These are phyloP conservation scores for Krasilnikovozyma curviuscula DNA, from an alignment of 768 basidiomycete genomes.

Conservation along the genomic window DNA sequence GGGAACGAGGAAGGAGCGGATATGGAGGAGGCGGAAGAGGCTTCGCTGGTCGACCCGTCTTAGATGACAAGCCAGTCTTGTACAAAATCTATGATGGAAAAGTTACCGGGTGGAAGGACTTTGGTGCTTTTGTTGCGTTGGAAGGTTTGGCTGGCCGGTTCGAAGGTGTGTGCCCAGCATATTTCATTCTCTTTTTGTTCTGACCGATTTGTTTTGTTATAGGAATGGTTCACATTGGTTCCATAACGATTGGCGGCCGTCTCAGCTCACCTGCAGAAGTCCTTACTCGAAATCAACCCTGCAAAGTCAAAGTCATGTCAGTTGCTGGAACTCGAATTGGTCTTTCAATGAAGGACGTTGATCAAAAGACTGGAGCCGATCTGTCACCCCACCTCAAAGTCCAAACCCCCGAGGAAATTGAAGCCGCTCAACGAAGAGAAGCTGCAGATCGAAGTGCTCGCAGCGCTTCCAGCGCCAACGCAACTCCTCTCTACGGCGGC, in stretches of 20 bases:
- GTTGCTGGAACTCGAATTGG: slow-evolving; percentile 60
- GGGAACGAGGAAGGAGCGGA: slow-evolving; percentile 28
- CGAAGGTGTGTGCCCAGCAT: slow-evolving; percentile 50
- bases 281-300: slow-evolving; percentile 58
- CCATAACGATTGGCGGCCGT: slow-evolving; percentile 61
- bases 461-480: slow-evolving; percentile 63
- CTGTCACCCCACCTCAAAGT: slow-evolving; percentile 86
- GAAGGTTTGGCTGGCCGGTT: slow-evolving; percentile 69
- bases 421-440: slow-evolving; percentile 41
- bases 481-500: slow-evolving; percentile 42
- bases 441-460: slow-evolving; percentile 34
- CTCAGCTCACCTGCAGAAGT: slow-evolving; percentile 75
- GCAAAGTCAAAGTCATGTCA: slow-evolving; percentile 95
- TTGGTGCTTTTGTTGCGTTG: slow-evolving; percentile 80
- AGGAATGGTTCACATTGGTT: slow-evolving; percentile 98
- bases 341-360: slow-evolving; percentile 95
- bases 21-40: slow-evolving; percentile 25
- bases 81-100: slow-evolving; percentile 90
- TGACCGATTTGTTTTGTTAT: background rate
- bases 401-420: slow-evolving; percentile 77
- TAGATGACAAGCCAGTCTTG: slow-evolving; percentile 68
- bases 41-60: slow-evolving; percentile 18
- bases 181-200: slow-evolving; percentile 3
- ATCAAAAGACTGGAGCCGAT: slow-evolving; percentile 73
- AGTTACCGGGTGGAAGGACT: slow-evolving; percentile 72